A percentile compares a stretch with the other conserved stretches of the same genome.
phyloP scores from a whole-genome alignment of 208 protist species.

The Acanthamoeba royreba region DNA sequence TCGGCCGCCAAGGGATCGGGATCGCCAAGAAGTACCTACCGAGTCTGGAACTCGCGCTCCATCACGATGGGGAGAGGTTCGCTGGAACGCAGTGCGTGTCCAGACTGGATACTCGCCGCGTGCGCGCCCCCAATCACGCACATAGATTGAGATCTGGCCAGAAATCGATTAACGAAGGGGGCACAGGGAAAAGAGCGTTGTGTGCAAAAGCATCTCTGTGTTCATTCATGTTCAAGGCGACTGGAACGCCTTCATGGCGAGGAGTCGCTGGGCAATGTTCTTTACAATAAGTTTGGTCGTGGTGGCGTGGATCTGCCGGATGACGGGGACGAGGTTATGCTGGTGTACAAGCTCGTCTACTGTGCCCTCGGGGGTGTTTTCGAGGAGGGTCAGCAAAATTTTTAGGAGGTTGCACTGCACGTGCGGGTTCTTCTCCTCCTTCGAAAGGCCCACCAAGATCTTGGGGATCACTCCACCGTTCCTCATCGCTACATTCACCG shows the following conservation, averaged over 20 bases:
- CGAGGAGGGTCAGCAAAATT: slow-evolving; percentile 38
- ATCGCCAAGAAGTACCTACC: no score
- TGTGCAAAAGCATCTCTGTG: no score
- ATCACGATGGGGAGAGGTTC: no score
- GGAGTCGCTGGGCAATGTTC: slow-evolving; percentile 31
- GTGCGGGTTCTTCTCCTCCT: slow-evolving; percentile 31
- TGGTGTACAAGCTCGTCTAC: neutral
- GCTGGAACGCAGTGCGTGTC: no score
- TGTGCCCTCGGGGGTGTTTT: neutral
- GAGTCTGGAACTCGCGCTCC: no score
- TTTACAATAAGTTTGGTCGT: slow-evolving; percentile 46
- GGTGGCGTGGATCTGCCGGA: slow-evolving; percentile 35
- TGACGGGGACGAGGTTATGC: slow-evolving; percentile 6
- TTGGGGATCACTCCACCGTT: slow-evolving; percentile 29
- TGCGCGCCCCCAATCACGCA: no score
- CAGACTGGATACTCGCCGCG: no score
- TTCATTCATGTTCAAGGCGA: neutral
- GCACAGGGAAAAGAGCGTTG: no score
- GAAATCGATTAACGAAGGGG: no score
- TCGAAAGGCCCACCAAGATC: neutral
- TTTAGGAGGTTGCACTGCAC: slow-evolving; percentile 33
- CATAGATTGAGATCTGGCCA: no score
- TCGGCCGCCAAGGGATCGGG: no score
- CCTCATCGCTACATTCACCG: slow-evolving; percentile 36
- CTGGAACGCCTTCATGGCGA: slow-evolving; percentile 41